Percentiles rank a stretch among this genome's conserved stretches.
These are phyloP conservation scores for Hysterangium stoloniferum DNA, from an alignment of 768 basidiomycete genomes.

Conservation along the genomic window DNA sequence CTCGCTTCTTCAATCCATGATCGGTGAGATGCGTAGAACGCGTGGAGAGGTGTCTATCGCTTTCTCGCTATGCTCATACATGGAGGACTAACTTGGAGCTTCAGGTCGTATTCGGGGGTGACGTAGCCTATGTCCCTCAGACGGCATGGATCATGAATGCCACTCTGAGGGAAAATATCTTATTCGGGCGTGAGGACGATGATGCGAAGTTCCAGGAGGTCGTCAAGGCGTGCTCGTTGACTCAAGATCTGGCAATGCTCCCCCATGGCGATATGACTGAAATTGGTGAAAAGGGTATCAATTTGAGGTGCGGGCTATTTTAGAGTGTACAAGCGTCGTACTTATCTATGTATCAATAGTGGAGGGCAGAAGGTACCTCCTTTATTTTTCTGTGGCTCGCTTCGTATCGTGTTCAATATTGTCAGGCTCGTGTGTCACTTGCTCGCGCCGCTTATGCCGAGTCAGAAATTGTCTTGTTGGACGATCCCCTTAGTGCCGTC, in stretches of 20 bases:
- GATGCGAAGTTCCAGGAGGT: constrained; percentile 50
- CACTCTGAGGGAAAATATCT: constrained; percentile 64
- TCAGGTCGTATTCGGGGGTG: constrained; percentile 45
- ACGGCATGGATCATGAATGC: constrained; percentile 60
- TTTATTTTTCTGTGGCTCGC: not conserved
- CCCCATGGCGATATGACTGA: constrained; percentile 63
- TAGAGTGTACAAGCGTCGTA: not conserved
- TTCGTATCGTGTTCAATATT: not conserved
- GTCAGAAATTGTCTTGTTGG: constrained; percentile 67
- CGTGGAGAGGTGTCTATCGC: constrained; percentile 41
- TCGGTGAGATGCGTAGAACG: constrained; percentile 61
- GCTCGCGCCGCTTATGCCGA: constrained; percentile 72
- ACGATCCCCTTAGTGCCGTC: constrained; percentile 76
- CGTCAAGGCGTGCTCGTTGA: constrained; percentile 58
- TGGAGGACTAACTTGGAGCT: too few species aligned
- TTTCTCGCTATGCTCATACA: too few species aligned
- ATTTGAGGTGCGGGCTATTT: constrained; percentile 31
- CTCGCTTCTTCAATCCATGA: constrained; percentile 45
- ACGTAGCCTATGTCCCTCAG: constrained; percentile 53
- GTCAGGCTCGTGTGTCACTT: constrained; percentile 62
- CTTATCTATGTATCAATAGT: constrained; percentile 5
- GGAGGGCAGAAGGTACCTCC: constrained; percentile 30
- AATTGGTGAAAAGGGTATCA: constrained; percentile 74
- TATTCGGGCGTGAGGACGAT: constrained; percentile 63
- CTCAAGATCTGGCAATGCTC: constrained; percentile 63